Conservation (phyloP, 192 early-diverging fungal species). For the Umbelopsis sp. region DNA sequence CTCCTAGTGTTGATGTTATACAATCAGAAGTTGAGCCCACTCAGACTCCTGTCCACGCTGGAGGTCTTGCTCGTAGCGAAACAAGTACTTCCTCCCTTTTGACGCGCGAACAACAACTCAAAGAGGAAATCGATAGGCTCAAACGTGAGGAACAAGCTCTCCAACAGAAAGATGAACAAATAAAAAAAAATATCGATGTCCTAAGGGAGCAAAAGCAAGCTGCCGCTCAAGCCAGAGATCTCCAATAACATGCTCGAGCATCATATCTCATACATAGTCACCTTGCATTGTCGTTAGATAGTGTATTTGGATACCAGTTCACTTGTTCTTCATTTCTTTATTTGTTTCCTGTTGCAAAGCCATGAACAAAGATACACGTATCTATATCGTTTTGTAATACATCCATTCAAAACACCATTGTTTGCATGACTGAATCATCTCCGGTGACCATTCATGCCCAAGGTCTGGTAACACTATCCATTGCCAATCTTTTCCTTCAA, state of each 20-base stretch:
- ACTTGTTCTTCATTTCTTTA: neutral
- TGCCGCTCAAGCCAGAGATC: neutral
- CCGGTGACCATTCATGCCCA: constrained; percentile 33
- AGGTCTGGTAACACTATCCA: constrained; percentile 18
- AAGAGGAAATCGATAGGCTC: constrained; percentile 35
- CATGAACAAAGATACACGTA: neutral
- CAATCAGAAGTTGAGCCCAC: neutral
- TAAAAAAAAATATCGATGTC: constrained; percentile 31
- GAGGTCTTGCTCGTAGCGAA: constrained; percentile 17
- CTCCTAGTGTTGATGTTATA: neutral
- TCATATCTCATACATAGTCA: neutral
- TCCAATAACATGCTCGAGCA: neutral
- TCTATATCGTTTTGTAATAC: neutral
- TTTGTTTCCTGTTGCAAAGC: neutral
- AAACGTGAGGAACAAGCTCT: constrained; percentile 35
- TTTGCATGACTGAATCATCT: constrained; percentile 23
- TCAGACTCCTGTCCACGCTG: neutral
- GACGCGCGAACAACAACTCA: constrained; percentile 32
- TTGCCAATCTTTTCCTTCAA: constrained; percentile 22
- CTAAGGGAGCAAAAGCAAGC: constrained; percentile 30
- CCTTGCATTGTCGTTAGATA: neutral
- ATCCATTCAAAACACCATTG: constrained; percentile 33
- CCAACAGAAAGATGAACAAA: constrained; percentile 30
- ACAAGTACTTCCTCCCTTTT: constrained; percentile 21
- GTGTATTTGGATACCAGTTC: neutral